Evolutionary conservation across 768 basidiomycete genomes (phyloP), one percentile per base, ranked within the genome.

Genomic region (Psilocybe sp.): DNA sequence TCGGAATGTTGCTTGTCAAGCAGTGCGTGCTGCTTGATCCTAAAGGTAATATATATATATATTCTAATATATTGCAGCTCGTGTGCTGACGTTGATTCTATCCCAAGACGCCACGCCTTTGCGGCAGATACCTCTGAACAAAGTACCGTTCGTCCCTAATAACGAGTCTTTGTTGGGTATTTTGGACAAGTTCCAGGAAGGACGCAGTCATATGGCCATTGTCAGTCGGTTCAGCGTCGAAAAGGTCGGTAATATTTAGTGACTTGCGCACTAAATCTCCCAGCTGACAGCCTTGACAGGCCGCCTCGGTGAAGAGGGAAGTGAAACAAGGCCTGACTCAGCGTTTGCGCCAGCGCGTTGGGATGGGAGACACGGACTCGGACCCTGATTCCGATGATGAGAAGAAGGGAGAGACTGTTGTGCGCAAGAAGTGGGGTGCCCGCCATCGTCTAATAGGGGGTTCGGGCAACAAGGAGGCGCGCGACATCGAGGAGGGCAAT

Each of bases 131-230:
- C 90, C 89, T 0, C 72, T 96, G 40, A 92, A 93, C 68, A 89
- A 85, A 60, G 88, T 94, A 5, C 88, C 86, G 0, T 89, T 87
- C 46, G 89, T 95, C 3, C 89, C 92, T 2, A 86, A 84, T 39
- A 92, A 95, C 58, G 89, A 92, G 65, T 80, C 92, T 18, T 73
- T 96, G 1, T 77, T 94, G 12, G 84, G 87, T 19, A 89, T 93
- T 53, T 75, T 95, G 31, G 92, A 94, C 64, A 86, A 77, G 52
- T 95, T 95, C 65, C 92, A 94, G 64, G 91, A 92, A 61, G 92
- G 91, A 4, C 78, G 90, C 28, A 90, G 87, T 37, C 92, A 96
- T 63, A 94, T 96, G 81, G 92, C 92, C 16, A 88, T 95, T 57
- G 90, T 94, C 46, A 84, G 84, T 53, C 81, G 89, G 40, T 81